Evolutionary conservation across 2,329 filamentous ascomycete species (phyloP).

Genomic region (Scopulariopsis brevicaulis): DNA sequence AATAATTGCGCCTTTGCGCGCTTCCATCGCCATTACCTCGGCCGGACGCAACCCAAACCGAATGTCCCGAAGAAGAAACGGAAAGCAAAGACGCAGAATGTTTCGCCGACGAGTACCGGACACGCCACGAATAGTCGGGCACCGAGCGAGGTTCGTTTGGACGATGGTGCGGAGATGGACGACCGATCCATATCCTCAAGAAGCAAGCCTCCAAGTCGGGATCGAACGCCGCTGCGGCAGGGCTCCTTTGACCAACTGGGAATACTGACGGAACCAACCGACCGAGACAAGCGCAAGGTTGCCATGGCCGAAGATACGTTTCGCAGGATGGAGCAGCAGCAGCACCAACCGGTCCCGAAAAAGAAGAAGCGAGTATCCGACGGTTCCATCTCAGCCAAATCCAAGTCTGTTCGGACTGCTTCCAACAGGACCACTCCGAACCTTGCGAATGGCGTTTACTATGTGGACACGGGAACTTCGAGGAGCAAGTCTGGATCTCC

Average conservation of each 20-base stretch:
- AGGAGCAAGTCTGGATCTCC: constrained; percentile 43
- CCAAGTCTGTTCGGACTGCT: constrained; percentile 18
- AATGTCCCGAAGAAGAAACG: constrained; percentile 31
- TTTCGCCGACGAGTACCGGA: constrained; percentile 51
- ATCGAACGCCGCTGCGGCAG: constrained; percentile 49
- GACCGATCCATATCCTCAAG: constrained; percentile 36
- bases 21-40: constrained; percentile 47
- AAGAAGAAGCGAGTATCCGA: constrained; percentile 58
- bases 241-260: constrained; percentile 46
- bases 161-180: constrained; percentile 44
- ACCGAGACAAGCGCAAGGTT: constrained; percentile 56
- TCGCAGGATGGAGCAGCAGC: constrained; percentile 48
- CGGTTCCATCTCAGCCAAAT: constrained; percentile 27
- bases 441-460: constrained; percentile 23
- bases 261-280: constrained; percentile 52
- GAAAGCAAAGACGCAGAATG: constrained; percentile 41
- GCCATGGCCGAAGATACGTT: constrained; percentile 55
- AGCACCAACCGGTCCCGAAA: constrained; percentile 25
- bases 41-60: constrained; percentile 28
- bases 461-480: constrained; percentile 41
- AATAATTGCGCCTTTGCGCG: constrained; percentile 52
- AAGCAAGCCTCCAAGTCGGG: constrained; percentile 56
- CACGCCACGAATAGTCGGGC: constrained; percentile 53
- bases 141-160: constrained; percentile 47
- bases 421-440: constrained; percentile 16